Evolutionary conservation across 2,329 filamentous ascomycete genomes (phyloP), one percentile per base, ranked within the genome.

Genomic region (Ilyonectria sp.): DNA sequence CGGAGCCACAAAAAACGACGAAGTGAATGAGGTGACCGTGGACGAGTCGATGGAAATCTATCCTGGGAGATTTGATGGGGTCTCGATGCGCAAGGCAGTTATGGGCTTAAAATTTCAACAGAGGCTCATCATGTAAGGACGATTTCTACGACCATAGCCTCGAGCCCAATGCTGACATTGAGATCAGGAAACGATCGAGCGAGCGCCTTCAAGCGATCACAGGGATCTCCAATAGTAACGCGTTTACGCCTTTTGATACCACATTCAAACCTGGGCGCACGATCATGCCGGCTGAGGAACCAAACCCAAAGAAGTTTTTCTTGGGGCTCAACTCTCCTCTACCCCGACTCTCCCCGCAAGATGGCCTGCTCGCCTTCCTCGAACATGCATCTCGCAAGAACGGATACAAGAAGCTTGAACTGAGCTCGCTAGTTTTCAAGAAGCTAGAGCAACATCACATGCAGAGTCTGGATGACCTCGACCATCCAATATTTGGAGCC

Each of bases 331-430:
- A 13, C 15, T 7, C 31, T 35, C 23, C 23, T 19, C 23, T 59
- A 33, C 2, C 40, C 9, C 50, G 19, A 19, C 23, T 59, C 40
- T 3, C 40, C 9, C 50, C 50, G 4, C 10, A 11, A 8, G 19
- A 43, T 5, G 59, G 58, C 7, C 31, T 78, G 44, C 44, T 66
- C 19, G 47, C 59, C 2, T 69, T 47, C 52, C 65, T 78, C 6
- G 65, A 70, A 26, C 60, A 44, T n/a, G 61, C 65, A 46, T 73
- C 71, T 8, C 65, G 57, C 9, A 57, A 47, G 29, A 67, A 69
- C 44, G 76, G 76, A 13, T 73, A 69, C 57, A 74, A 60, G 50
- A 74, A 67, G 49, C 63, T 78, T 7, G 63, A 75, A 3, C 37
- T 77, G 4, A 70, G 77, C 8, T 60, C 69, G 15, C 50, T 78